Evolutionary conservation across 805 yeast genomes (phyloP), one percentile per base, ranked within the genome.

Genomic region (Sporopachydermia lactativora): DNA sequence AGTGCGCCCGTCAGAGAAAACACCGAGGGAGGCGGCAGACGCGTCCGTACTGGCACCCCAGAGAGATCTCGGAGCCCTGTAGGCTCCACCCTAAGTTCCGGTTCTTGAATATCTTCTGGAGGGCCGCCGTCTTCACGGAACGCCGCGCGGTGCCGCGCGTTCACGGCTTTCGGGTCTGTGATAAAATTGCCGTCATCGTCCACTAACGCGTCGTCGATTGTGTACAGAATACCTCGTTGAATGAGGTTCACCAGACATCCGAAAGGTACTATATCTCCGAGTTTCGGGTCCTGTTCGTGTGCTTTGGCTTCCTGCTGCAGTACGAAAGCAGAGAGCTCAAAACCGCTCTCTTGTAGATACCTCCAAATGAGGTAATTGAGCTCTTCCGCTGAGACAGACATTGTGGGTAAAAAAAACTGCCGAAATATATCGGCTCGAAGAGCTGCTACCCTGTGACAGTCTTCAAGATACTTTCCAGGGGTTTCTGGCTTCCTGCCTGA

Each of bases 321-420:
- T 0, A 96, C 94, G 51, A 70, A 75, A 0, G 95, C 86, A 2
- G 92, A 67, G 15, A 83, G 66, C 40, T 82, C 88, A 34, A 69
- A 59, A 2, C 94, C 94, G 4, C 78, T 65, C 56, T 92, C 97
- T 53, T 85, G 95, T 34, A 86, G 67, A 53, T 89, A 92, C 45
- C 96, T 64, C 95, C 96, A 92, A 41, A 89, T 73, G 49, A 92
- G 69, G 55, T 89, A 89, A 64, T 89, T 92, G 41, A 89, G 71
- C 59, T 86, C 94, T 43, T 71, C 75, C 42, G 92, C 79, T 3
- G 92, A 73, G 39, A 89, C 62, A 17, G 94, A 80, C 95, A 85
- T 84, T 15, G 2, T 36, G 3, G n/a, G n/a, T n/a, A n/a, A n/a
- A n/a, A n/a, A n/a, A n/a, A n/a, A n/a, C n/a, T n/a, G n/a, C n/a